Percentiles rank a stretch among this genome's conserved stretches.
These are phyloP conservation scores for Yamadazyma trypodendri DNA, from an alignment of 1,139 yeast species.

Conservation along the genomic window DNA sequence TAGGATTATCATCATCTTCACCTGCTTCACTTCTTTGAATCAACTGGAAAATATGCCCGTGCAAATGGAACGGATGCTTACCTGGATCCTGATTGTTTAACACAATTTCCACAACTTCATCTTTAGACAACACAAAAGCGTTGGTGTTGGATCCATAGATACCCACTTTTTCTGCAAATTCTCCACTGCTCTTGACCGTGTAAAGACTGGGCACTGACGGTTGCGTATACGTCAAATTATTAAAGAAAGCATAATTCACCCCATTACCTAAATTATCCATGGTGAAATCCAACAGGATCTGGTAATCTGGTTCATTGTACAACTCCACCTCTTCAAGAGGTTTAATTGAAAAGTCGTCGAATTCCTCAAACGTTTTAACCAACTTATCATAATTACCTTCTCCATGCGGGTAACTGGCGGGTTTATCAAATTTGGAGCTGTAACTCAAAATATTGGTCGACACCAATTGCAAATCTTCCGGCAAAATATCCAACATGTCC, in stretches of 20 bases:
- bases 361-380: conserved; percentile 45
- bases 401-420: conserved; percentile 23
- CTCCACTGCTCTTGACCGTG: conserved; percentile 71
- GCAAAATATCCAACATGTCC: conserved; percentile 74
- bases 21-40: conserved; percentile 40
- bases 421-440: conserved; percentile 41
- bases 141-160: conserved; percentile 77
- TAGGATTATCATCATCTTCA: conserved; percentile 36
- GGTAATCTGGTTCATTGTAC: conserved; percentile 64
- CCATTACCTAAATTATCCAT: conserved; percentile 85
- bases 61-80: conserved; percentile 86
- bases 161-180: conserved; percentile 40
- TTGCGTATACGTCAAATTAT: conserved; percentile 69
- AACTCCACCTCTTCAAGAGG: conserved; percentile 56
- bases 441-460: conserved; percentile 73
- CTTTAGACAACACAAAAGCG: conserved; percentile 65
- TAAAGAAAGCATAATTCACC: conserved; percentile 86
- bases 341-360: conserved; percentile 65
- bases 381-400: conserved; percentile 16
- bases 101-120: conserved; percentile 65
- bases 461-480: conserved; percentile 61
- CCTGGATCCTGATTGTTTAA: conserved; percentile 74
- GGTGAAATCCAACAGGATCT: conserved; percentile 60
- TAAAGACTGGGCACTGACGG: conserved; percentile 83
- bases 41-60: conserved; percentile 74